Base-by-base conservation (phyloP, 2,329 filamentous ascomycete species). In the Aspergillus floridensis region DNA sequence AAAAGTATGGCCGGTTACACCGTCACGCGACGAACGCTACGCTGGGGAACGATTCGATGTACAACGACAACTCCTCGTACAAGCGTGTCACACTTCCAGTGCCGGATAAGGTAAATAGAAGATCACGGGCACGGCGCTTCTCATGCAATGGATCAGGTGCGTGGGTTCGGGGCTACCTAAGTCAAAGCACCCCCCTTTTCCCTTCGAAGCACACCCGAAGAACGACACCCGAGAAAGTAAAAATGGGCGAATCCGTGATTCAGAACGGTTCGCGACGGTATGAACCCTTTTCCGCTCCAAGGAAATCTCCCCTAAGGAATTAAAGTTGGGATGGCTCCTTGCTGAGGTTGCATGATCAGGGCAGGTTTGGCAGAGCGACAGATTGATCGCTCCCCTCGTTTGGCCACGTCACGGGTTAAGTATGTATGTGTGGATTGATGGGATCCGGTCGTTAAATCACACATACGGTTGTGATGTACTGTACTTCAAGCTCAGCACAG, bases 381-480 rank as follows among this genome's bases (percentile, higher is more conserved):
- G 49, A 55, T 41, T 44, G 48, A 52, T 29, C 26, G 21, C 29
- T 48, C 24, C 44, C 52, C 60, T 65, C 55, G 38, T 65, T 57
- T 44, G 49, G 64, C 64, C 65, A 66, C 64, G 65, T 67, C 65
- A 65, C 53, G 44, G 47, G 3, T 12, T 47, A 29, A 38, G 55
- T 5, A 14, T 41, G 12, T 12, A 16, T 16, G 14, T 5, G 32
- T 11, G 32, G 12, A 41, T 19, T 1, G 5, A 46, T 52, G 56
- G 51, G 8, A 41, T 49, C 49, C 59, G 56, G 46, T 14, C 44
- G 32, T 50, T 29, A 47, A 29, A 53, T 59, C 55, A 44, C 50
- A 49, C 60, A 64, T 55, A 55, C 56, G 26, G 7, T 29, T 8
- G 26, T 10, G 26, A 49, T 35, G 32, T 51, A 56, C 44, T 61